phyloP scores from a whole-genome alignment of 2,329 filamentous ascomycete species.

The Trichoderma endophyticum region DNA sequence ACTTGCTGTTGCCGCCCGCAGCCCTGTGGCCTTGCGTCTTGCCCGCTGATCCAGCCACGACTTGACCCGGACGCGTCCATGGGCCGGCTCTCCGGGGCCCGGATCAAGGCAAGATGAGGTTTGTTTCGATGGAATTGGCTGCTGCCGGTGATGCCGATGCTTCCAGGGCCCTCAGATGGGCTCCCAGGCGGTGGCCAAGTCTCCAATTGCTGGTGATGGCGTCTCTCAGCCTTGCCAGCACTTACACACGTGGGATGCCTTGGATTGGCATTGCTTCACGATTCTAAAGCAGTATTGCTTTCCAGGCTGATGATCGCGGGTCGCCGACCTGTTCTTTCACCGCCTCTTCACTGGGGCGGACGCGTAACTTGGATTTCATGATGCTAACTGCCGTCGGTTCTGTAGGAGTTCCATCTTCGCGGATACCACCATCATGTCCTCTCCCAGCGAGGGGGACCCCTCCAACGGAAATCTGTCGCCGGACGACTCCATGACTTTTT shows the following conservation, averaged over 20 bases:
- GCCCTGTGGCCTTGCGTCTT: slow-evolving; percentile 35
- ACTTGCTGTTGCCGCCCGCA: slow-evolving; percentile 29
- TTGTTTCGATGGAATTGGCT: slow-evolving; percentile 37
- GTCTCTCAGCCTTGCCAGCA: slow-evolving; percentile 48
- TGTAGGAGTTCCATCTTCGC: slow-evolving; percentile 53
- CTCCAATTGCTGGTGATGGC: slow-evolving; percentile 45
- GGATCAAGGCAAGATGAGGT: slow-evolving; percentile 26
- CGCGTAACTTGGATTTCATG: slow-evolving; percentile 19
- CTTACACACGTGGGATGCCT: slow-evolving; percentile 43
- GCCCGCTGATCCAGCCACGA: slow-evolving; percentile 36
- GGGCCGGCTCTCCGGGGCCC: slow-evolving; percentile 31
- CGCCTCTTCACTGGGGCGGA: slow-evolving; percentile 24
- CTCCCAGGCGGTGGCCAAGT: slow-evolving; percentile 25
- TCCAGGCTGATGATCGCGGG: slow-evolving; percentile 24
- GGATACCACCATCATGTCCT: slow-evolving; percentile 61
- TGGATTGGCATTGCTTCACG: slow-evolving; percentile 39
- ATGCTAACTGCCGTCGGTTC: slow-evolving; percentile 37
- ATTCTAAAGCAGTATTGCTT: slow-evolving; percentile 23
- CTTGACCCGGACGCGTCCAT: slow-evolving; percentile 33
- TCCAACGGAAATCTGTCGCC: slow-evolving; percentile 65
- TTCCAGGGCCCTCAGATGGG: slow-evolving; percentile 24
- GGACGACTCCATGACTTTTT: slow-evolving; percentile 43
- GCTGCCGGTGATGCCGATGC: slow-evolving; percentile 34
- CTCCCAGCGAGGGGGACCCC: slow-evolving; percentile 58
- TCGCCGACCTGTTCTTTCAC: slow-evolving; percentile 30